Evolutionary conservation across 371 early-diverging fungal genomes (phyloP).

Genomic region (Entomophthora muscae): DNA sequence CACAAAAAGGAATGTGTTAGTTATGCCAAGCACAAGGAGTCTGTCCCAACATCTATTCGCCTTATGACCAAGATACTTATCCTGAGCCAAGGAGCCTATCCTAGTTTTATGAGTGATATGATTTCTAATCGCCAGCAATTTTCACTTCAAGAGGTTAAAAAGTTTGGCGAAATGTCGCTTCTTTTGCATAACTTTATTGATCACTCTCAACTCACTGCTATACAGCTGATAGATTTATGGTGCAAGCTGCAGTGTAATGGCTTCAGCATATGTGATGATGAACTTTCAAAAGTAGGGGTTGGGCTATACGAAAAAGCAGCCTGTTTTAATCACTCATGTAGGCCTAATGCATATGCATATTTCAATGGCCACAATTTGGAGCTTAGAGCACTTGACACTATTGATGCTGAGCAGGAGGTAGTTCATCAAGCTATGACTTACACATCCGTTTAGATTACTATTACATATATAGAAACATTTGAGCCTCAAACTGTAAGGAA

Average conservation of each 20-base stretch:
- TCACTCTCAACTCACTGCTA: background rate
- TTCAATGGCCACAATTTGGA: background rate
- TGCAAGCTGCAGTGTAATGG: background rate
- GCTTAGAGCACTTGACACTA: background rate
- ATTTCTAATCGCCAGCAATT: background rate
- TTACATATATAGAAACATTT: background rate
- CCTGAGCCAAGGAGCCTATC: background rate
- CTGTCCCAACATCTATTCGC: background rate
- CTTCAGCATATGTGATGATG: background rate
- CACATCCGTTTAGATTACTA: background rate
- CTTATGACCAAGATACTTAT: background rate
- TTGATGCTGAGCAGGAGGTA: background rate
- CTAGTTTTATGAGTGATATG: background rate
- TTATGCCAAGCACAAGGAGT: background rate
- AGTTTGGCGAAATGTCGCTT: background rate
- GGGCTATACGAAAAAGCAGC: background rate
- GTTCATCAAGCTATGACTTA: background rate
- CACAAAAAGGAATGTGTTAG: background rate
- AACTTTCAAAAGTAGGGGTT: background rate
- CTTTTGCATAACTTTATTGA: background rate
- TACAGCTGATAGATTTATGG: background rate
- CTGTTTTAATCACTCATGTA: background rate
- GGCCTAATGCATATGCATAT: background rate
- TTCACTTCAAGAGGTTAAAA: background rate
- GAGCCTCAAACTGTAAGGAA: background rate